A percentile compares a stretch with the other conserved stretches of the same genome.
Evolutionary conservation across 2,329 filamentous ascomycete species (phyloP).

Genomic region (Dothideomycetes sp.): DNA sequence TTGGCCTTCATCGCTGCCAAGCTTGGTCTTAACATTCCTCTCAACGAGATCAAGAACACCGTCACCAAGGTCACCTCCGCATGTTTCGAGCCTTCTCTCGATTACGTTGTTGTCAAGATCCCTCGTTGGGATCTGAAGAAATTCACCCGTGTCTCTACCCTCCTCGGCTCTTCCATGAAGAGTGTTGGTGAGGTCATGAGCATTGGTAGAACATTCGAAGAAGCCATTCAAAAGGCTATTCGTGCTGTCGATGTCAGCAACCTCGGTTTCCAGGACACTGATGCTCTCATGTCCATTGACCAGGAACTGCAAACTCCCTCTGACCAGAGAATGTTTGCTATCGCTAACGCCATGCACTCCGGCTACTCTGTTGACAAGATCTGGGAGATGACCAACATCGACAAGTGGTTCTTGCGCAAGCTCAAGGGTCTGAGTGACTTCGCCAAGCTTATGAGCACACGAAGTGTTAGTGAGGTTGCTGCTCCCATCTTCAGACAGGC

Average conservation of each 20-base stretch:
- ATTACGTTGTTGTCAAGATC: slow-evolving; percentile 98
- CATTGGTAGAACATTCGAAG: slow-evolving; percentile 92
- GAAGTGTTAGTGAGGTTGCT: slow-evolving; percentile 56
- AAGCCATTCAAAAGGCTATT: slow-evolving; percentile 97
- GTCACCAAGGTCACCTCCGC: slow-evolving; percentile 94
- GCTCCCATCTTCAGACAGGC: slow-evolving; percentile 65
- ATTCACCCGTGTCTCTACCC: slow-evolving; percentile 91
- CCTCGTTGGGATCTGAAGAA: slow-evolving; percentile 98
- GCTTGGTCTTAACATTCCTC: slow-evolving; percentile 83
- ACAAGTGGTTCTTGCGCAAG: slow-evolving; percentile 94
- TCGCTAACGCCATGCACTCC: slow-evolving; percentile 92
- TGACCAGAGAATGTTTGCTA: slow-evolving; percentile 92
- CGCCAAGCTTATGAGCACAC: slow-evolving; percentile 64
- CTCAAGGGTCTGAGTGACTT: slow-evolving; percentile 89
- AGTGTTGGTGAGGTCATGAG: slow-evolving; percentile 99
- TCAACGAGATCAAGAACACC: slow-evolving; percentile 94
- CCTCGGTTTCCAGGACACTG: slow-evolving; percentile 85
- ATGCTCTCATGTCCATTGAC: slow-evolving; percentile 86
- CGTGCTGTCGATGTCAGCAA: slow-evolving; percentile 92
- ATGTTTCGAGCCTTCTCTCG: slow-evolving; percentile 95
- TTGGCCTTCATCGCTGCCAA: slow-evolving; percentile 95
- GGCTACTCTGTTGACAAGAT: slow-evolving; percentile 95
- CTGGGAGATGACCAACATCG: slow-evolving; percentile 96
- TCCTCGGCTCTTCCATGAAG: slow-evolving; percentile 98
- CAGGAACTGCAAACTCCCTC: slow-evolving; percentile 94